Evolutionary conservation across 2,329 filamentous ascomycete genomes (phyloP).

Genomic region (Exophiala spinifera): DNA sequence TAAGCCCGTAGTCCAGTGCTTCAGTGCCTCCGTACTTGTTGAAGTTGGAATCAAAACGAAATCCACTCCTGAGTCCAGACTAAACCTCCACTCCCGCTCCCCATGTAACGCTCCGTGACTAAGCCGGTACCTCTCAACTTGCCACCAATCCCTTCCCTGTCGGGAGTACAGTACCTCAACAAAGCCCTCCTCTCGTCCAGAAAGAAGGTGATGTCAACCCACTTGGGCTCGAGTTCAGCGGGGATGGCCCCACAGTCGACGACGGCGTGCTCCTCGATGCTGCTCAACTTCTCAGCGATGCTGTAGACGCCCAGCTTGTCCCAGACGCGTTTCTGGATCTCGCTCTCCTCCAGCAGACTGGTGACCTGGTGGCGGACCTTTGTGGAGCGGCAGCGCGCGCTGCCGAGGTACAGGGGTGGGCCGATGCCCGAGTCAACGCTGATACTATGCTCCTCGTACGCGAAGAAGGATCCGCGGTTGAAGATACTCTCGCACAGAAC

Average conservation of each 20-base stretch:
- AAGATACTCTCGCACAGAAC: slow-evolving; percentile 26
- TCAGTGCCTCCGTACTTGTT: too few species aligned
- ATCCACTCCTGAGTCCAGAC: slow-evolving; percentile 30
- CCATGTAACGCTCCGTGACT: slow-evolving; percentile 6
- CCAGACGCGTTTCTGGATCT: slow-evolving; percentile 20
- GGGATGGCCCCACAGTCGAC: slow-evolving; percentile 12
- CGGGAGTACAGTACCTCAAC: slow-evolving; percentile 26
- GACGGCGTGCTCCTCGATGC: slow-evolving; percentile 29
- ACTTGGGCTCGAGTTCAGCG: slow-evolving; percentile 23
- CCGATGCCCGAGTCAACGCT: slow-evolving; percentile 27
- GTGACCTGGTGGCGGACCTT: slow-evolving; percentile 29
- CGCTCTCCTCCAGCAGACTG: slow-evolving; percentile 15
- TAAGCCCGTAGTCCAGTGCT: too few species aligned
- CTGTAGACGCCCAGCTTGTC: slow-evolving; percentile 24
- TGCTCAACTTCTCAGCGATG: slow-evolving; percentile 26
- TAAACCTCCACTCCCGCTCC: slow-evolving; percentile 23
- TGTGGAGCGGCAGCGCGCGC: slow-evolving; percentile 16
- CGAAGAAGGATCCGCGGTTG: slow-evolving; percentile 18
- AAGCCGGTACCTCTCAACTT: slow-evolving; percentile 19
- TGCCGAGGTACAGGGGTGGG: slow-evolving; percentile 20
- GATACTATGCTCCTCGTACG: slow-evolving; percentile 24
- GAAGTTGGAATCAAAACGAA: slow-evolving; percentile 9
- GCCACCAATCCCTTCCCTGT: slow-evolving; percentile 15
- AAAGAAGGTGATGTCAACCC: slow-evolving; percentile 29
- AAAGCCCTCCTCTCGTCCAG: slow-evolving; percentile 24